A percentile compares a stretch with the other conserved stretches of the same genome.
Evolutionary conservation across 805 yeast species (phyloP).

Genomic region (Cyberlindnera nakhonratchasimensis): DNA sequence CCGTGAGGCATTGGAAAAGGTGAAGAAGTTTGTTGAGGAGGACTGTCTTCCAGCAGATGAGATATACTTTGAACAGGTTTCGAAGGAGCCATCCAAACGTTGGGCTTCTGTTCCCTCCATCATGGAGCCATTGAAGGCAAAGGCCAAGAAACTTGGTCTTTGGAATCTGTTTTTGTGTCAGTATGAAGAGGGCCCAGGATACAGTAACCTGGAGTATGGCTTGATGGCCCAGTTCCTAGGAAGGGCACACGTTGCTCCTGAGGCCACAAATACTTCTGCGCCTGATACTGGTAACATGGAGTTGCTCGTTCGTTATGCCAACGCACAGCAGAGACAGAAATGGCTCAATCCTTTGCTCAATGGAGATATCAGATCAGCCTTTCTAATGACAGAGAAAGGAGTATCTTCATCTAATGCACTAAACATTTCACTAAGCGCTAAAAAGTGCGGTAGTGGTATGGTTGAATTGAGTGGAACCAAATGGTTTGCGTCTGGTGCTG

Average conservation of each 20-base stretch:
- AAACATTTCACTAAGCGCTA: slow-evolving; percentile 49
- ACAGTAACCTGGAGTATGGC: slow-evolving; percentile 59
- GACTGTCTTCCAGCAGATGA: slow-evolving; percentile 56
- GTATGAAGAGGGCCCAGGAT: slow-evolving; percentile 49
- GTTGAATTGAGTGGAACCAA: slow-evolving; percentile 57
- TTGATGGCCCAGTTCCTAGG: slow-evolving; percentile 64
- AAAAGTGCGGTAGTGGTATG: slow-evolving; percentile 36
- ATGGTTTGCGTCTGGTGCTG: slow-evolving; percentile 73
- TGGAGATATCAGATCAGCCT: slow-evolving; percentile 57
- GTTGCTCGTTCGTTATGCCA: slow-evolving; percentile 37
- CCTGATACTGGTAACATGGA: slow-evolving; percentile 65
- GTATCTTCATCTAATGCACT: slow-evolving; percentile 60
- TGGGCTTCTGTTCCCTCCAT: slow-evolving; percentile 48
- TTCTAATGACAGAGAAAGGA: slow-evolving; percentile 62
- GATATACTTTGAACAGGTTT: slow-evolving; percentile 40
- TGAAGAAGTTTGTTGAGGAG: slow-evolving; percentile 50
- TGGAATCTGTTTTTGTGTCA: slow-evolving; percentile 56
- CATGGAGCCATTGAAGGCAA: slow-evolving; percentile 47
- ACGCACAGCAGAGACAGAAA: slow-evolving; percentile 40
- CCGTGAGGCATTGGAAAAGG: slow-evolving; percentile 31
- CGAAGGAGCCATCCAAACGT: slow-evolving; percentile 37
- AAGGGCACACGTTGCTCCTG: slow-evolving; percentile 50
- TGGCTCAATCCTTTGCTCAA: slow-evolving; percentile 52
- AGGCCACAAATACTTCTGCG: slow-evolving; percentile 56
- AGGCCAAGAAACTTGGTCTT: slow-evolving; percentile 50